phyloP scores from a whole-genome alignment of 306 rosid genomes.

The Delonix regia region DNA sequence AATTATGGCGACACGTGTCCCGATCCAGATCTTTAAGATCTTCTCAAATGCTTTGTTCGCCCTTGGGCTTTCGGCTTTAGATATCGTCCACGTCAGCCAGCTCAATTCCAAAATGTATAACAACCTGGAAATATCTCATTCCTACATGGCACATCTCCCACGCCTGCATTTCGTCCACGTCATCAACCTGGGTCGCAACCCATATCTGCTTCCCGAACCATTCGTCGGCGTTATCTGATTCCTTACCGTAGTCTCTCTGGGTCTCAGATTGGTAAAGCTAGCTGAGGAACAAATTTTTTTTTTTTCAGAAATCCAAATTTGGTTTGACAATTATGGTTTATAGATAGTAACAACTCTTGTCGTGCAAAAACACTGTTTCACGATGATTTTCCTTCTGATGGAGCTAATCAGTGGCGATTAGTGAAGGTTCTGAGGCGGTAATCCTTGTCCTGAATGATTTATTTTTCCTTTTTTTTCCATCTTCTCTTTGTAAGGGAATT shows the following conservation, averaged over 20 bases:
- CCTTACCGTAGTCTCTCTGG: background rate
- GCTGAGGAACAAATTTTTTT: background rate
- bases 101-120: background rate
- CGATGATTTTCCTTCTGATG: slow-evolving; percentile 30
- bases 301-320: background rate
- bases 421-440: slow-evolving; percentile 33
- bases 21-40: background rate
- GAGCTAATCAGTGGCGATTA: slow-evolving; percentile 40
- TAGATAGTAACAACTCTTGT: background rate
- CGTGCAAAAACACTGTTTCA: background rate
- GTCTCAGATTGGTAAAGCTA: slow-evolving; percentile 30
- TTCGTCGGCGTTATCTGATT: slow-evolving; percentile 7
- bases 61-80: slow-evolving; percentile 41
- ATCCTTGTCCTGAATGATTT: background rate
- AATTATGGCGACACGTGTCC: slow-evolving; percentile 32
- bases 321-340: background rate
- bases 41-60: background rate
- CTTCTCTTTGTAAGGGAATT: background rate
- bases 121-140: slow-evolving; percentile 53
- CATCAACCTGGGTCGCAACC: background rate
- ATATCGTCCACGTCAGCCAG: slow-evolving; percentile 44
- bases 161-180: slow-evolving; percentile 49
- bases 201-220: slow-evolving; percentile 23
- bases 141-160: slow-evolving; percentile 35
- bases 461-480: background rate